Evolutionary conservation across 1,139 yeast species (phyloP), one percentile per base, ranked within the genome.

Genomic region (Pneumocystis sp.): DNA sequence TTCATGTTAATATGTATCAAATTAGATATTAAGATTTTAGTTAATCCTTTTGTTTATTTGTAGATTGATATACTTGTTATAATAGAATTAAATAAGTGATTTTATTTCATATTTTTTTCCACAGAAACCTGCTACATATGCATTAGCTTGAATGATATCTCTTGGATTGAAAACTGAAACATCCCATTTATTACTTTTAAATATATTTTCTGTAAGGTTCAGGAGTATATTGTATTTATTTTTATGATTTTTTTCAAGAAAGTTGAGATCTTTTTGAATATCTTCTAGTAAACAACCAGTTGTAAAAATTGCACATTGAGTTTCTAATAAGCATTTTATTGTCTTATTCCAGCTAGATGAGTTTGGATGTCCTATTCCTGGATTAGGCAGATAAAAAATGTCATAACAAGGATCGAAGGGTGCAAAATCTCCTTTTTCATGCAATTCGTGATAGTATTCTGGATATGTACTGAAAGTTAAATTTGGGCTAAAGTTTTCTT

Each of bases 361-460:
- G 73, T 89, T 96, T 15, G 89, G 88, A 25, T 95, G 87, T 37
- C 89, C 86, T 75, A 90, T 83, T 61, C 96, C 96, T 1, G 98
- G 97, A 75, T 93, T 97, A 86, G 91, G 93, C 65, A 89, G 79
- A 81, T 89, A 90, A 77, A 93, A 93, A 39, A 85, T 83, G 75
- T 93, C 98, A 74, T 89, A 82, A 76, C 91, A 93, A 59, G 99
- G 98, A 75, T 93, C 98, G 75, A 91, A 93, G 19, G 98, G 98
- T 85, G 90, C 89, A 74, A 93, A 86, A 76, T 91, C 97, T 71
- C 93, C 95, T 67, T 88, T 86, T 71, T 89, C 89, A 76, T 93
- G 96, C 67, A 87, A 80, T 64, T 87, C 93, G 73, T 90, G 90
- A 83, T 93, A 93, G 75, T 86, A 91, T 72, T 87, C 87, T 1